Evolutionary conservation across 2,329 filamentous ascomycete genomes (phyloP).

Genomic region (Furcasterigmium sp.): DNA sequence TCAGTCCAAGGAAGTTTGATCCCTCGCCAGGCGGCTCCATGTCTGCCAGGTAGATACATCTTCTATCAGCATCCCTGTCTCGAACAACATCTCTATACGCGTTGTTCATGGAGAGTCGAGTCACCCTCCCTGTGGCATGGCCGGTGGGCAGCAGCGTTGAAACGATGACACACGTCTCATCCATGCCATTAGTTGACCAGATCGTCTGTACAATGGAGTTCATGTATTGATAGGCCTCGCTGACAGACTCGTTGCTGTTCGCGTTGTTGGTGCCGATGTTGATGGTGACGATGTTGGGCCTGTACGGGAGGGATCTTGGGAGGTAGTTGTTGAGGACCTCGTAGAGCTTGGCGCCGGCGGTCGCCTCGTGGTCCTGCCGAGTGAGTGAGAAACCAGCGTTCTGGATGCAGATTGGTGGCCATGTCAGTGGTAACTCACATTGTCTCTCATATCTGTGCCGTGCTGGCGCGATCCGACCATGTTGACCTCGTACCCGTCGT

Average conservation of each 20-base stretch:
- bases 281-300: conserved; percentile 5
- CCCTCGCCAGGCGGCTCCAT: not conserved
- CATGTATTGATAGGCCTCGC: not conserved
- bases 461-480: conserved; percentile 16
- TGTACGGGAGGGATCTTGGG: not conserved
- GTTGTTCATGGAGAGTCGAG: not conserved
- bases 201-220: not conserved
- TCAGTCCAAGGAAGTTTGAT: too few relatives aligned
- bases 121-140: not conserved
- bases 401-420: too few relatives aligned
- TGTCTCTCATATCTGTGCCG: conserved; percentile 16
- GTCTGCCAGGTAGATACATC: not conserved
- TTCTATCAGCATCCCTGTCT: not conserved
- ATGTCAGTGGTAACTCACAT: conserved; percentile 13
- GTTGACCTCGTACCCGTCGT: conserved; percentile 11
- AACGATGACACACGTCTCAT: not conserved
- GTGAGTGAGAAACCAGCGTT: too few relatives aligned
- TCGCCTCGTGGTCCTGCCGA: conserved; percentile 1
- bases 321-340: not conserved
- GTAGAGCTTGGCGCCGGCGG: not conserved
- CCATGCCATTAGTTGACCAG: not conserved
- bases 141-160: not conserved
- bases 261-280: conserved; percentile 4
- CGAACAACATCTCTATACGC: not conserved
- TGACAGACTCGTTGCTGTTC: too few relatives aligned